Evolutionary conservation across 2,329 filamentous ascomycete species (phyloP).

Genomic region (Aspergillus aculeatinus): DNA sequence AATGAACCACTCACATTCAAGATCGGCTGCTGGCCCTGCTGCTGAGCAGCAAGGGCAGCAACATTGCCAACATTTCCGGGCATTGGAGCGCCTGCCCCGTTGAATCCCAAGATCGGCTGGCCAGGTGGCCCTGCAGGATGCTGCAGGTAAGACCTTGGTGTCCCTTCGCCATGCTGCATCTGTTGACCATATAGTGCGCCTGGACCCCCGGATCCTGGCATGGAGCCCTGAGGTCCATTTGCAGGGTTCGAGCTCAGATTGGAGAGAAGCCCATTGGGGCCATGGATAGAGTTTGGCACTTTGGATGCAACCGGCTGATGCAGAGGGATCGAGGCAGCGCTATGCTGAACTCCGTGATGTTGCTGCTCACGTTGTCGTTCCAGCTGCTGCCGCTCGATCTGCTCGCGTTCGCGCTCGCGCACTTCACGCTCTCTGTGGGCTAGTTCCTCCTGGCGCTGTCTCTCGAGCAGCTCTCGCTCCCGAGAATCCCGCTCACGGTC

Average conservation of each 20-base stretch:
- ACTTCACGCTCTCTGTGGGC: constrained; percentile 57
- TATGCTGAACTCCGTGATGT: constrained; percentile 77
- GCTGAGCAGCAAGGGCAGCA: constrained; percentile 53
- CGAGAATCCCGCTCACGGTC: constrained; percentile 53
- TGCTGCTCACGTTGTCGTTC: constrained; percentile 60
- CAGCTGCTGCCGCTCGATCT: constrained; percentile 53
- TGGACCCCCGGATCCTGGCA: constrained; percentile 60
- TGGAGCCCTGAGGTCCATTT: constrained; percentile 53
- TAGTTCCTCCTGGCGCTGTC: constrained; percentile 57
- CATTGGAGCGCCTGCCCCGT: constrained; percentile 45
- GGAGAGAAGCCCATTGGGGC: constrained; percentile 81
- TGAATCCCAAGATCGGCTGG: constrained; percentile 53
- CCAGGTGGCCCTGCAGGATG: constrained; percentile 57
- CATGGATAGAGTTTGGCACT: constrained; percentile 79
- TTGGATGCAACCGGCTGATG: constrained; percentile 91
- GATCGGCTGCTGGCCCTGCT: constrained; percentile 79
- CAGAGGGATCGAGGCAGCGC: constrained; percentile 81
- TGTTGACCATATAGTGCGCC: constrained; percentile 69
- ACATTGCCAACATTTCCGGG: constrained; percentile 53
- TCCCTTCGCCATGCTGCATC: constrained; percentile 58
- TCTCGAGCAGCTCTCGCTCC: constrained; percentile 53
- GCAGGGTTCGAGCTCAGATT: constrained; percentile 65
- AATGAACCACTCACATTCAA: constrained; percentile 56
- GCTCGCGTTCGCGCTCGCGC: constrained; percentile 50
- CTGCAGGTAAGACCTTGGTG: constrained; percentile 60